Conservation (phyloP, 345 rosid genomes). For the Toxicodendron radicans region DNA sequence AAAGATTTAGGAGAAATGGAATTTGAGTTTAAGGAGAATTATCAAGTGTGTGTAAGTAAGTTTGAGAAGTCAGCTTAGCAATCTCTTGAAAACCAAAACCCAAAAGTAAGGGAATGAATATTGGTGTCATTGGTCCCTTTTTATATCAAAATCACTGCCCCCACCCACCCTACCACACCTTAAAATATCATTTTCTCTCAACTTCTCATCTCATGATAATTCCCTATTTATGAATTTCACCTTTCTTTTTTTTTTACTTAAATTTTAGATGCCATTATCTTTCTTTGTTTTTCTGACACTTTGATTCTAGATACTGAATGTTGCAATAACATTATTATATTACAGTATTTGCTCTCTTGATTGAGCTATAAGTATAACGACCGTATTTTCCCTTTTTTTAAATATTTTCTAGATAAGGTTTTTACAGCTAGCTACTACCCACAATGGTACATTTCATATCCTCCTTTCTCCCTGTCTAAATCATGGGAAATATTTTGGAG, state of each 20-base stretch:
- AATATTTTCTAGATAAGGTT: background rate
- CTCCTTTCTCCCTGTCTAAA: no score
- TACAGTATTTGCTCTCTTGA: background rate
- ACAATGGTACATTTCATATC: no score
- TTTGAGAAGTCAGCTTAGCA: background rate
- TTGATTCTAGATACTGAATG: no score
- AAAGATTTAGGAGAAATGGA: background rate
- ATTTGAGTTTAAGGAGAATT: background rate
- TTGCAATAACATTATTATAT: no score
- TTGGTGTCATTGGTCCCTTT: slow-evolving; percentile 23
- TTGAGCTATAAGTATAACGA: background rate
- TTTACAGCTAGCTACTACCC: no score
- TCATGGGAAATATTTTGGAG: no score
- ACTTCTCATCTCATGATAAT: slow-evolving; percentile 16
- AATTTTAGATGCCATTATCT: slow-evolving; percentile 5
- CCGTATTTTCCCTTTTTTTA: no score
- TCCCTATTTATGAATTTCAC: background rate
- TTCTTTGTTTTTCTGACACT: background rate
- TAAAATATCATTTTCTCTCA: slow-evolving; percentile 21
- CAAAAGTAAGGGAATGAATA: slow-evolving; percentile 33
- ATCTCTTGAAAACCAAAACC: slow-evolving; percentile 14
- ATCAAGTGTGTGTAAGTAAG: slow-evolving; percentile 18
- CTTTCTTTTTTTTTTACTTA: slow-evolving; percentile 8
- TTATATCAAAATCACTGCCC: slow-evolving; percentile 29
- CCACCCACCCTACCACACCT: slow-evolving; percentile 14